Evolutionary conservation across 345 rosid species (phyloP), one percentile per base, ranked within the genome.

Genomic region (Rhizophora apiculata): DNA sequence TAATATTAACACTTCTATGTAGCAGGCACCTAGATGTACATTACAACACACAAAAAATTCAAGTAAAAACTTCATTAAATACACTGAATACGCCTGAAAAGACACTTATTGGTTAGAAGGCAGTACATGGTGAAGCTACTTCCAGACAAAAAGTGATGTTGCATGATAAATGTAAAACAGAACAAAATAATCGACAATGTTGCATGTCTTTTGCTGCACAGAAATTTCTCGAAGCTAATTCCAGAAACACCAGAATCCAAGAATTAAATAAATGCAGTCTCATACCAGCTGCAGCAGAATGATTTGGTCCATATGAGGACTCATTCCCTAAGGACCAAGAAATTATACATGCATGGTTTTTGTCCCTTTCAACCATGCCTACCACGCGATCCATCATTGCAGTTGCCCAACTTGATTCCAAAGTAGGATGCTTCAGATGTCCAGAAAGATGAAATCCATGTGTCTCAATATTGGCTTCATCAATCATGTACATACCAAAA

Each of bases 381-480:
- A 92, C 83, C 57, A 92, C 96, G 62, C 99, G 93, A 81, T 95
- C 97, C 84, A 92, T 58, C 92, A 95, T 95, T 60, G 97, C 96
- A 65, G 85, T 72, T 69, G 97, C 91, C 99, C 99, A 95, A 79
- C 88, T 87, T 51, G 83, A 84, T 74, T 95, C 99, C 63, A 76
- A 63, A 30, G 97, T 77, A 73, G 97, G 99, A 84, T 89, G 97
- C 87, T 89, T 95, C 78, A 91, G 82, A 85, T 88, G 96, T 72
- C 78, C 76, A 68, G 81, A 86, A 62, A 78, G 81, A 86, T 79
- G 68, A 78, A 95, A 95, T 67, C 97, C 99, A 76, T 95, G 99
- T 69, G 99, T 95, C 88, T 95, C 99, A 61, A 95, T 88, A 82
- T 95, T 95, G 75, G 99, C 97, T 82, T 95, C 99, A 81, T 95